Conservation (phyloP, 345 rosid species). For the Cardamine occulta region DNA sequence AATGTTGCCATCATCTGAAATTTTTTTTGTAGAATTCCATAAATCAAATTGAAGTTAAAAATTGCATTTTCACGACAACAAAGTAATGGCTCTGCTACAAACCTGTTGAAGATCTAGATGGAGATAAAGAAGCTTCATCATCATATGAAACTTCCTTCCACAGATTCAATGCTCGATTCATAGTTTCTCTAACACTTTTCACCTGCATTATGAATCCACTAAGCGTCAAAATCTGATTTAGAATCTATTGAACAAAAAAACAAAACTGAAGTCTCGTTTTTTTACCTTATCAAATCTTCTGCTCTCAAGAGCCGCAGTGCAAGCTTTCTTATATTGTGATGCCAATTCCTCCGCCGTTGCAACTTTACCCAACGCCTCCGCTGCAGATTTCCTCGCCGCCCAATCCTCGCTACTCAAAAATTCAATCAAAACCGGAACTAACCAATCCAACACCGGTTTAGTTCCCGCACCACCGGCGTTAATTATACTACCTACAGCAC, state of each 20-base stretch:
- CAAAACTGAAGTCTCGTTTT: not conserved
- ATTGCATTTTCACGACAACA: not conserved
- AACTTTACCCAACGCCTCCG: constrained; percentile 84
- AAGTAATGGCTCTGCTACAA: not conserved
- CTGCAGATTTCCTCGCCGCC: constrained; percentile 89
- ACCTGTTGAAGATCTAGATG: constrained; percentile 45
- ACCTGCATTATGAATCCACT: constrained; percentile 49
- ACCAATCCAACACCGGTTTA: constrained; percentile 66
- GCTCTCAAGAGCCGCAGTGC: constrained; percentile 60
- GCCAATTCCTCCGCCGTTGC: constrained; percentile 74
- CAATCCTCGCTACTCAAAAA: constrained; percentile 82
- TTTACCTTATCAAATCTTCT: constrained; percentile 93
- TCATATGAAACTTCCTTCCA: constrained; percentile 73
- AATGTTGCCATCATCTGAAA: constrained; percentile 57
- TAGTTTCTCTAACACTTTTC: constrained; percentile 84
- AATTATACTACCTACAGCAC: constrained; percentile 68
- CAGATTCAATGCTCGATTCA: constrained; percentile 69
- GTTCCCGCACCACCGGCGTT: constrained; percentile 69
- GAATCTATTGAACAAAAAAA: not conserved
- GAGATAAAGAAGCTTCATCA: constrained; percentile 52
- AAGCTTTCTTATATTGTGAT: constrained; percentile 51
- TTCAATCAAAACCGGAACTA: constrained; percentile 67
- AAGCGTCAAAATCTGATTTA: constrained; percentile 1
- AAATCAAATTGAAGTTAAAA: not conserved
- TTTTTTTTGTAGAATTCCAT: not conserved